Evolutionary conservation across 495 filamentous ascomycete species (phyloP).

Genomic region (Daldinia concentrica): DNA sequence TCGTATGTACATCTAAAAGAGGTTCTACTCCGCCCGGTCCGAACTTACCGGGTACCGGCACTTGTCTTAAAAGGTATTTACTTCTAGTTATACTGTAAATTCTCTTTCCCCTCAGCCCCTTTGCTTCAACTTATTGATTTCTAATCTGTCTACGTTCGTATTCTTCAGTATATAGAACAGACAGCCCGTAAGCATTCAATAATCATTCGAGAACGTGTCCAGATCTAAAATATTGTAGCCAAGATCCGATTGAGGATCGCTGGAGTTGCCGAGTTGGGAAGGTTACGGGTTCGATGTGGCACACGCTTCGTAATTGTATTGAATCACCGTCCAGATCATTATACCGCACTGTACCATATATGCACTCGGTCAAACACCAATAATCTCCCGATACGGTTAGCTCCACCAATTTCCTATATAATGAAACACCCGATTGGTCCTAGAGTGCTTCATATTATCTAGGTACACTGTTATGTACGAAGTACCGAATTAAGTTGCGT

Average conservation of each 20-base stretch:
- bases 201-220: constrained; percentile 2
- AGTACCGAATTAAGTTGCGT: not conserved
- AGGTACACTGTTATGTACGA: not conserved
- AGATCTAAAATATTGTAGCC: constrained; percentile 8
- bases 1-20: constrained; percentile 1
- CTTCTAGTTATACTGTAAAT: not conserved
- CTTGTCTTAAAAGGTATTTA: not conserved
- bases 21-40: not conserved
- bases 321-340: not conserved
- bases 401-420: not conserved
- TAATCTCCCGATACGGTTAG: constrained; percentile 5
- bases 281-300: constrained; percentile 10
- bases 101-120: not conserved
- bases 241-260: constrained; percentile 11
- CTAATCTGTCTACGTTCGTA: not conserved
- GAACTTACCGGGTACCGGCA: not conserved
- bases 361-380: constrained; percentile 15
- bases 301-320: constrained; percentile 2
- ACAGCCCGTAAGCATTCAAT: not conserved
- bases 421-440: constrained; percentile 23
- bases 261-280: constrained; percentile 26
- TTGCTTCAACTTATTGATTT: not conserved
- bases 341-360: constrained; percentile 23
- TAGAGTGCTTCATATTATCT: constrained; percentile 25
- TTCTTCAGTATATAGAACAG: not conserved